Evolutionary conservation across 768 basidiomycete species (phyloP).

Genomic region (Tubosaeta brunneosetosa): DNA sequence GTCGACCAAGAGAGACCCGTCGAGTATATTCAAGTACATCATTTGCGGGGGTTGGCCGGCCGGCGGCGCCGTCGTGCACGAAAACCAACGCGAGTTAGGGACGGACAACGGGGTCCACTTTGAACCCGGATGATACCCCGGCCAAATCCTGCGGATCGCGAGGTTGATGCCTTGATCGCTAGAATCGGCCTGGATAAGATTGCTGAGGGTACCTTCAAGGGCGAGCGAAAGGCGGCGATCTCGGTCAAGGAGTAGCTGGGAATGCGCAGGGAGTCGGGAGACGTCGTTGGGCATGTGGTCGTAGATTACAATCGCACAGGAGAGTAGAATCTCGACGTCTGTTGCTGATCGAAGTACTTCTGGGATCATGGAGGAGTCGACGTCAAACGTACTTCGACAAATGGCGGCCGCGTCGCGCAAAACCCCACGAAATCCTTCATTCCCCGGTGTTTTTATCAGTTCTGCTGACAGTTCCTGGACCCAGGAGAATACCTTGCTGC

Average conservation of each 20-base stretch:
- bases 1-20: conserved; percentile 22
- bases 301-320: conserved; percentile 31
- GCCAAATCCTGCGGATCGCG: conserved; percentile 31
- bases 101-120: conserved; percentile 18
- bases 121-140: conserved; percentile 21
- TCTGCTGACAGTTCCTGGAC: conserved; percentile 26
- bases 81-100: conserved; percentile 31
- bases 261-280: not conserved
- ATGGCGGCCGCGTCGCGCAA: conserved; percentile 17
- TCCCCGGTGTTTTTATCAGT: conserved; percentile 6
- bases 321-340: conserved; percentile 28
- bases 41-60: conserved; percentile 16
- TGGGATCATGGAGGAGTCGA: not conserved
- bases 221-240: conserved; percentile 30
- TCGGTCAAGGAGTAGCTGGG: conserved; percentile 25
- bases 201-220: conserved; percentile 19
- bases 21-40: conserved; percentile 38
- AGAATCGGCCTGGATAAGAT: conserved; percentile 4
- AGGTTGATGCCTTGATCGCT: conserved; percentile 23
- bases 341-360: conserved; percentile 16
- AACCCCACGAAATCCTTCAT: conserved; percentile 1
- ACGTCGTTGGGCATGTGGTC: conserved; percentile 25
- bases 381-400: conserved; percentile 30
- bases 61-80: conserved; percentile 16
- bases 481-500: conserved; percentile 34